Evolutionary conservation across 139 green algal species (phyloP).

Genomic region (Axilococcus clingmanii): DNA sequence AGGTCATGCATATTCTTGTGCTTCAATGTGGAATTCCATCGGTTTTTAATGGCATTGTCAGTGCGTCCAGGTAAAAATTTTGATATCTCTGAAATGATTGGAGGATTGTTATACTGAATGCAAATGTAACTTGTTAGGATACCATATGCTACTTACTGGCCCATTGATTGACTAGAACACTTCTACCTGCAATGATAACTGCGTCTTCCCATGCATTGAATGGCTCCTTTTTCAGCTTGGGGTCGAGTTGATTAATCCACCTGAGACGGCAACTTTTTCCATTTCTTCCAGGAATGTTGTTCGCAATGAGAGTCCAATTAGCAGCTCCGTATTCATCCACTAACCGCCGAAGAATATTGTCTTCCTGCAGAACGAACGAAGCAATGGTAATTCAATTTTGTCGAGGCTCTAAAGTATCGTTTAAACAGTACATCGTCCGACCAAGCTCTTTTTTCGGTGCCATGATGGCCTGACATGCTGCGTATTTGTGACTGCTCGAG

Average conservation of each 20-base stretch:
- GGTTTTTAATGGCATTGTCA: constrained; percentile 73
- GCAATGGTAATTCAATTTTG: no score
- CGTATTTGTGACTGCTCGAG: no score
- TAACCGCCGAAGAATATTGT: constrained; percentile 42
- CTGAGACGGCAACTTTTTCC: constrained; percentile 79
- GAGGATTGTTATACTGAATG: background rate
- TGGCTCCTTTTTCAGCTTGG: constrained; percentile 59
- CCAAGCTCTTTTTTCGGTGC: no score
- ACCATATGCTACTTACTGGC: constrained; percentile 27
- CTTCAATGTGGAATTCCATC: constrained; percentile 71
- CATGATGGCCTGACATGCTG: no score
- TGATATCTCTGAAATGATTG: constrained; percentile 46
- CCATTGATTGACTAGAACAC: constrained; percentile 65
- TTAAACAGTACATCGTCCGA: no score
- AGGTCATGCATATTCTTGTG: constrained; percentile 27
- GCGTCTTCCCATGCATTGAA: constrained; percentile 67
- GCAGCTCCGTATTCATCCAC: constrained; percentile 52
- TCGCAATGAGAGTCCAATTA: constrained; percentile 76
- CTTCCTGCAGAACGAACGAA: constrained; percentile 63
- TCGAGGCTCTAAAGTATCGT: no score
- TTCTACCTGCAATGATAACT: constrained; percentile 54
- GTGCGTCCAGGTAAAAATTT: constrained; percentile 68
- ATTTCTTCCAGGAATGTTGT: constrained; percentile 57
- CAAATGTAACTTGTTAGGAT: background rate
- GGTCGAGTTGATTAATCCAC: constrained; percentile 80